Conservation (phyloP, 108 stramenopile species). For the Seminavis robusta region DNA sequence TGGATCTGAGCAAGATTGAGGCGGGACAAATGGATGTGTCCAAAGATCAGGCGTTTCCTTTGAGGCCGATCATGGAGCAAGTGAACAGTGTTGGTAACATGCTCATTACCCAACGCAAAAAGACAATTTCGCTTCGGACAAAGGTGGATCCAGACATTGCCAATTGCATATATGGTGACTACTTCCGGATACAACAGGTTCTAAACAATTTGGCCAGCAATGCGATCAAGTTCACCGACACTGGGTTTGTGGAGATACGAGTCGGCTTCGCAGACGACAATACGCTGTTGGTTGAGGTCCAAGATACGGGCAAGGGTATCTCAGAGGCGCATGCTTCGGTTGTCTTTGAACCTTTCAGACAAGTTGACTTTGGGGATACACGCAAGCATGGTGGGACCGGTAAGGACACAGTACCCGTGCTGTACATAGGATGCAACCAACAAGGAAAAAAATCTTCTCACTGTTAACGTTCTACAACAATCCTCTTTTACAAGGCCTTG, state of each 20-base stretch:
- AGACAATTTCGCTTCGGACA: constrained; percentile 4
- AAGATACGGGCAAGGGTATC: constrained; percentile 31
- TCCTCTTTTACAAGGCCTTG: no score
- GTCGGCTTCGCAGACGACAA: constrained; percentile 1
- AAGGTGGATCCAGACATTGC: neutral
- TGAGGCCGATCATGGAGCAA: constrained; percentile 3
- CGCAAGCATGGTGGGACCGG: no score
- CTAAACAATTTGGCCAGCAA: constrained; percentile 26
- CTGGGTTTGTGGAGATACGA: constrained; percentile 3
- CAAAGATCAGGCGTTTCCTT: constrained; percentile 1
- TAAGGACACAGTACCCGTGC: neutral
- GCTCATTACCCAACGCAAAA: constrained; percentile 7
- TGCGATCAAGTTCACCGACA: constrained; percentile 35
- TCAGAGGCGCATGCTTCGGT: constrained; percentile 12
- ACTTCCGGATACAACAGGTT: constrained; percentile 22
- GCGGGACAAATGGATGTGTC: constrained; percentile 27
- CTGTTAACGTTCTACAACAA: no score
- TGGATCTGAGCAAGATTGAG: constrained; percentile 58
- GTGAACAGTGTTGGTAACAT: neutral
- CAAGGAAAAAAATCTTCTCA: no score
- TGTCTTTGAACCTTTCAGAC: constrained; percentile 29
- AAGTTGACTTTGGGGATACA: constrained; percentile 11
- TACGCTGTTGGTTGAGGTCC: constrained; percentile 15
- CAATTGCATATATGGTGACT: constrained; percentile 8
- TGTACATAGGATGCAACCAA: constrained; percentile 15